Conservation (phyloP, 257 asterid species). For the Solanum medicagineum region DNA sequence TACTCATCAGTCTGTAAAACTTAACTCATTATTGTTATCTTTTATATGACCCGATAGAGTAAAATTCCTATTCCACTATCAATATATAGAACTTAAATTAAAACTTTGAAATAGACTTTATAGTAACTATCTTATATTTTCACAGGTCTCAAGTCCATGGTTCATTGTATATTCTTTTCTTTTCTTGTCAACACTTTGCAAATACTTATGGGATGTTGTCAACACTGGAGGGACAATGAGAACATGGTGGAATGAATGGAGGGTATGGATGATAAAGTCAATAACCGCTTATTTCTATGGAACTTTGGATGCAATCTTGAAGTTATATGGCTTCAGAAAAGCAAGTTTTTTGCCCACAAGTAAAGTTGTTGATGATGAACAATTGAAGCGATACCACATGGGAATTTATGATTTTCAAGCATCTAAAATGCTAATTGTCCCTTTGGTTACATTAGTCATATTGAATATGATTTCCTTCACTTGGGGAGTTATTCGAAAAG, state of each 20-base stretch:
- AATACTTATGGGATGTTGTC: constrained; percentile 39
- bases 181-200: constrained; percentile 37
- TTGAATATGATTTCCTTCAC: constrained; percentile 24
- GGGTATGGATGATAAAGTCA: constrained; percentile 56
- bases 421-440: constrained; percentile 25
- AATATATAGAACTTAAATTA: not conserved
- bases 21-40: not conserved
- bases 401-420: constrained; percentile 51
- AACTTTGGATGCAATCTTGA: constrained; percentile 26
- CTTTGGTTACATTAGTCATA: constrained; percentile 34
- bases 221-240: constrained; percentile 26
- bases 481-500: constrained; percentile 14
- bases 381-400: constrained; percentile 16
- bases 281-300: constrained; percentile 42
- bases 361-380: constrained; percentile 43
- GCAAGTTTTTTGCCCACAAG: constrained; percentile 52
- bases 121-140: not conserved
- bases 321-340: constrained; percentile 22
- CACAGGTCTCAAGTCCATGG: constrained; percentile 43
- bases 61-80: not conserved
- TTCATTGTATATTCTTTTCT: constrained; percentile 25
- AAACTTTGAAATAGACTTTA: not conserved
- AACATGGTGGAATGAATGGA: constrained; percentile 40
- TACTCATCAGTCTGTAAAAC: not conserved
- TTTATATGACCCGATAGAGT: not conserved